Conservation (phyloP, 2,329 filamentous ascomycete genomes). For the Claviceps cyperi region DNA sequence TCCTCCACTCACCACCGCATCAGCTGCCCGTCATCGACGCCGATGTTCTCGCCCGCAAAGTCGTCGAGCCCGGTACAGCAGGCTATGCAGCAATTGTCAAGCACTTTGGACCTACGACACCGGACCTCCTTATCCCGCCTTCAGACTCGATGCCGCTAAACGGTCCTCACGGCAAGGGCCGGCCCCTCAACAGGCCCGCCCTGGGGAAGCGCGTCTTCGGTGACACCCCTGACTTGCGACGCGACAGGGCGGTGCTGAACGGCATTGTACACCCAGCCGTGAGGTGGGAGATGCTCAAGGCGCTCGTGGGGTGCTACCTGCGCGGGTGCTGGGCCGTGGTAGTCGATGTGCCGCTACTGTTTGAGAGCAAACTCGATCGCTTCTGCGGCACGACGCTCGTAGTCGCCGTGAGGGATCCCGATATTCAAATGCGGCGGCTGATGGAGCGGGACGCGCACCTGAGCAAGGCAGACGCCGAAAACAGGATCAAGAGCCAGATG, state of each 20-base stretch:
- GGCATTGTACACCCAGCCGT: constrained; percentile 88
- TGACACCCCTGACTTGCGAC: constrained; percentile 50
- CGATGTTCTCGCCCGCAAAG: constrained; percentile 79
- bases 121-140: constrained; percentile 61
- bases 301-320: constrained; percentile 59
- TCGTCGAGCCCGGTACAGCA: constrained; percentile 80
- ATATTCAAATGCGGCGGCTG: constrained; percentile 69
- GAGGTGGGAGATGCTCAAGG: constrained; percentile 63
- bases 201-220: constrained; percentile 82
- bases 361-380: constrained; percentile 74
- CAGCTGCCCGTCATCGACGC: constrained; percentile 86
- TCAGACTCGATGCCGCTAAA: constrained; percentile 35
- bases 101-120: constrained; percentile 70
- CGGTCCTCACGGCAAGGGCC: constrained; percentile 46
- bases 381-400: constrained; percentile 79
- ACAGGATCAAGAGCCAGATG: constrained; percentile 73
- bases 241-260: constrained; percentile 67
- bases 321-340: constrained; percentile 76
- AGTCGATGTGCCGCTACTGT: constrained; percentile 80
- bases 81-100: constrained; percentile 73
- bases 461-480: constrained; percentile 71
- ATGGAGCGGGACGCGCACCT: constrained; percentile 64
- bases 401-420: constrained; percentile 68
- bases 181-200: constrained; percentile 72
- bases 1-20: constrained; percentile 70